Evolutionary conservation across 768 basidiomycete species (phyloP).

Genomic region (Rhodotorula graminis): DNA sequence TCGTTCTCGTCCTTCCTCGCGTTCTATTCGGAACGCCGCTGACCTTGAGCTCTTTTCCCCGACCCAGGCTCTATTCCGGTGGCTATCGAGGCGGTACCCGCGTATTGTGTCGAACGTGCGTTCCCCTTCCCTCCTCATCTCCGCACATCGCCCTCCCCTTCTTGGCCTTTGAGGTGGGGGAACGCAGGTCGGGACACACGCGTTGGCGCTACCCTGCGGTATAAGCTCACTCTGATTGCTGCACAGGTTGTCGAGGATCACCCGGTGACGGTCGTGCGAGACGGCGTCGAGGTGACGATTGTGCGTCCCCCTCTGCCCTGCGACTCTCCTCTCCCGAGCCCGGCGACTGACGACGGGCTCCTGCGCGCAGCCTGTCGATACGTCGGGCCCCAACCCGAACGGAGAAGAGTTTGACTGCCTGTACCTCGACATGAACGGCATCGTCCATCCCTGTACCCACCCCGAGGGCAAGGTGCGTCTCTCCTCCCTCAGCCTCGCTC

Average conservation of each 20-base stretch:
- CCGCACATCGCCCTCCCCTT: too few relatives aligned
- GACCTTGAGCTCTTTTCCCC: too few relatives aligned
- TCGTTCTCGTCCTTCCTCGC: not conserved
- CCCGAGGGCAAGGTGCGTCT: conserved; percentile 81
- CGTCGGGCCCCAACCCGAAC: conserved; percentile 81
- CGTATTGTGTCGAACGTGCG: conserved; percentile 46
- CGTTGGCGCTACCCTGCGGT: too few relatives aligned
- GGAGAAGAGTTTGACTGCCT: conserved; percentile 90
- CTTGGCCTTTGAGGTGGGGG: too few relatives aligned
- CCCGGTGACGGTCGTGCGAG: conserved; percentile 55
- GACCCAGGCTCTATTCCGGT: conserved; percentile 60
- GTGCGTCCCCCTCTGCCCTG: not conserved
- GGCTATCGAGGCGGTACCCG: conserved; percentile 91
- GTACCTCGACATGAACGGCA: conserved; percentile 99
- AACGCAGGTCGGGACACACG: too few relatives aligned
- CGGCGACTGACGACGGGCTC: too few relatives aligned
- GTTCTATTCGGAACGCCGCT: too few relatives aligned
- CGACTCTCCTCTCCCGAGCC: too few relatives aligned
- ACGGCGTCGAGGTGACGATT: conserved; percentile 53
- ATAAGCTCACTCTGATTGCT: too few relatives aligned
- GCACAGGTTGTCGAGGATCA: conserved; percentile 86
- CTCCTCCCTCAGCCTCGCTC: not conserved
- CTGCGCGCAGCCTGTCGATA: conserved; percentile 60
- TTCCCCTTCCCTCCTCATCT: too few relatives aligned
- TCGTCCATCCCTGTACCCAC: conserved; percentile 99